These are phyloP conservation scores for Acorus gramineus DNA, from an alignment of 106 monocot genomes.

Conservation along the genomic window DNA sequence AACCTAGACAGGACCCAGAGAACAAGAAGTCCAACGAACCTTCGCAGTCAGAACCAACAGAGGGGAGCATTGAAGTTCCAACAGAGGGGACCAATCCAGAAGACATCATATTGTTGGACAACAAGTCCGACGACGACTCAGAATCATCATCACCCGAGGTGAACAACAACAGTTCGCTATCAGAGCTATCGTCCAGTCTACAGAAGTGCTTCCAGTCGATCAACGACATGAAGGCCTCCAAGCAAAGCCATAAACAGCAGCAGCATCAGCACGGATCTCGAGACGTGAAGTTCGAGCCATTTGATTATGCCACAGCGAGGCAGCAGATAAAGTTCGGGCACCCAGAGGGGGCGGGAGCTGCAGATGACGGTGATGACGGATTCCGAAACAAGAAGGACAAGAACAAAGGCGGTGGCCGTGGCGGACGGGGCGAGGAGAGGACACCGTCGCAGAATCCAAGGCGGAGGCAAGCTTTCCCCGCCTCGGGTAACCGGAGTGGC, in stretches of 20 bases:
- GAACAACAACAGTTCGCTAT: conserved; percentile 12
- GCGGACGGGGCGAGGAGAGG: conserved; percentile 11
- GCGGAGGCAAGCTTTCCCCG: conserved; percentile 82
- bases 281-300: conserved; percentile 30
- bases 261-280: conserved; percentile 1
- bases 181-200: conserved; percentile 55
- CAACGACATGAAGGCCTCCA: conserved; percentile 16
- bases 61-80: background rate
- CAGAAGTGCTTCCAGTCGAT: conserved; percentile 37
- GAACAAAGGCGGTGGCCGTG: conserved; percentile 1
- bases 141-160: conserved; percentile 2
- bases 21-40: conserved; percentile 1
- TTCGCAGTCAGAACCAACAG: conserved; percentile 3
- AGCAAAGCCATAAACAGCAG: conserved; percentile 1
- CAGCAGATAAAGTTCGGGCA: conserved; percentile 32
- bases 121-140: conserved; percentile 5
- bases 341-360: conserved; percentile 4
- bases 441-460: conserved; percentile 29
- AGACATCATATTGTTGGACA: conserved; percentile 48
- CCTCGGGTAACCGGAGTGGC: conserved; percentile 64
- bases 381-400: background rate
- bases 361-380: conserved; percentile 5
- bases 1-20: background rate
- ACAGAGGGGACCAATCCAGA: conserved; percentile 11
- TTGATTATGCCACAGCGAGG: conserved; percentile 64